Conservation (phyloP, 208 protist species). For the Herpetomonas tarakana region DNA sequence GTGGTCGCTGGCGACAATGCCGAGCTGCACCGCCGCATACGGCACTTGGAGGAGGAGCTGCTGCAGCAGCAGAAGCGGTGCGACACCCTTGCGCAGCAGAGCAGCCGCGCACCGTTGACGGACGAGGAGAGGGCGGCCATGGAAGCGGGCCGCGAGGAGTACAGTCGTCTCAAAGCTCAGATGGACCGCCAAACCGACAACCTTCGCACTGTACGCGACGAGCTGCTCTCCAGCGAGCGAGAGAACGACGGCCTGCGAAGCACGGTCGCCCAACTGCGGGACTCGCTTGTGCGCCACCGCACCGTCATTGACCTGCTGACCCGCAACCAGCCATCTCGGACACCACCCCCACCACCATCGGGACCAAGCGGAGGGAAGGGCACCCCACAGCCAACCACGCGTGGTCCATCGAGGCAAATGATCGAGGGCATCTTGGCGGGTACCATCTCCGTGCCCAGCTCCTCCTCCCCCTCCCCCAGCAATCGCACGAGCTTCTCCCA, state of each 20-base stretch:
- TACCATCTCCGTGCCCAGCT: constrained; percentile 2
- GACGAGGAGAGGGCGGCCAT: constrained; percentile 11
- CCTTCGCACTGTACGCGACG: constrained; percentile 29
- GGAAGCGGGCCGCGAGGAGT: constrained; percentile 16
- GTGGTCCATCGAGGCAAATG: constrained; percentile 14
- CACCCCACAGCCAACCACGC: neutral
- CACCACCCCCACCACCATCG: neutral
- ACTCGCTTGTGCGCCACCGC: constrained; percentile 38
- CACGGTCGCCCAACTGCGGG: constrained; percentile 38
- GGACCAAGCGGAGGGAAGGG: neutral
- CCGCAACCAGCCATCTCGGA: constrained; percentile 10
- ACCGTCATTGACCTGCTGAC: constrained; percentile 47
- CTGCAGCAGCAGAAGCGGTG: neutral
- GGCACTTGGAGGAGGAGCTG: constrained; percentile 17
- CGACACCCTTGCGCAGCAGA: neutral
- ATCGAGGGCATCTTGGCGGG: constrained; percentile 42
- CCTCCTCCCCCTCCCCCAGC: neutral
- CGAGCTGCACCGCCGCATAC: constrained; percentile 13
- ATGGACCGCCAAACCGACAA: constrained; percentile 30
- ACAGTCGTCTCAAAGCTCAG: constrained; percentile 26
- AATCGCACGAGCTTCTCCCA: no score
- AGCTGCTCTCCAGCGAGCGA: constrained; percentile 26
- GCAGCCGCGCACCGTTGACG: constrained; percentile 4
- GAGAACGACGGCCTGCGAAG: constrained; percentile 24
- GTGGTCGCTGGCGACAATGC: constrained; percentile 31